Evolutionary conservation across 2,329 filamentous ascomycete genomes (phyloP).

Genomic region (Neofusicoccum umdonicola): DNA sequence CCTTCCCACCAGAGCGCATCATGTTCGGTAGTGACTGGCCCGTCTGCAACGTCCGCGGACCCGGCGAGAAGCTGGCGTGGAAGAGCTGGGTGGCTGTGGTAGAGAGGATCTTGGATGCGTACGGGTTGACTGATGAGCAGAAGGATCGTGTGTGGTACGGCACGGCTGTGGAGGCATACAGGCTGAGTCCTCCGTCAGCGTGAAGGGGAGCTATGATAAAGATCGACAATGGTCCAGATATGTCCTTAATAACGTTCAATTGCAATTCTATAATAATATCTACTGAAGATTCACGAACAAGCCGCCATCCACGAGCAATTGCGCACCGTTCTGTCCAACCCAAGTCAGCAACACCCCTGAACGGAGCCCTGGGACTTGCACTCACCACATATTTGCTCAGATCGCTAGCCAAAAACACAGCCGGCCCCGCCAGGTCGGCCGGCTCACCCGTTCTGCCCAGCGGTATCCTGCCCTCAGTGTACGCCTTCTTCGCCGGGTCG

Average conservation of each 20-base stretch:
- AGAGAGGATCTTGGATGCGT: slow-evolving; percentile 50
- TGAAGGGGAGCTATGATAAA: neutral
- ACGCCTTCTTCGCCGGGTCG: slow-evolving; percentile 68
- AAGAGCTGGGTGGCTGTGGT: slow-evolving; percentile 68
- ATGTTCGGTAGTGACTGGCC: slow-evolving; percentile 97
- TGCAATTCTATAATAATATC: neutral
- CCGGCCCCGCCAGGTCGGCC: slow-evolving; percentile 75
- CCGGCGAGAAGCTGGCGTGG: slow-evolving; percentile 63
- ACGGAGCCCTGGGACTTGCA: neutral
- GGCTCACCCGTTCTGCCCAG: slow-evolving; percentile 71
- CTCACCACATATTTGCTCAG: slow-evolving; percentile 52
- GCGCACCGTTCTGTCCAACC: slow-evolving; percentile 63
- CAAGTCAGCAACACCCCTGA: neutral
- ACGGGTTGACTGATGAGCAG: slow-evolving; percentile 57
- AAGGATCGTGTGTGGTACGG: slow-evolving; percentile 68
- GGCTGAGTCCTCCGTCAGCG: slow-evolving; percentile 21
- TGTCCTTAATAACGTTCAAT: neutral
- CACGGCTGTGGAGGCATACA: slow-evolving; percentile 71
- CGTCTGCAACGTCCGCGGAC: slow-evolving; percentile 71
- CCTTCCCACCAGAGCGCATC: slow-evolving; percentile 69
- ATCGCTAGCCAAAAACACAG: slow-evolving; percentile 79
- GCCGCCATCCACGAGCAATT: slow-evolving; percentile 83
- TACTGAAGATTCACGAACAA: slow-evolving; percentile 86
- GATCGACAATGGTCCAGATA: neutral
- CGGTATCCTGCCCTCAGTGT: slow-evolving; percentile 81